Conservation (phyloP, 2,329 filamentous ascomycete genomes). For the Pseudogymnoascus sp. region DNA sequence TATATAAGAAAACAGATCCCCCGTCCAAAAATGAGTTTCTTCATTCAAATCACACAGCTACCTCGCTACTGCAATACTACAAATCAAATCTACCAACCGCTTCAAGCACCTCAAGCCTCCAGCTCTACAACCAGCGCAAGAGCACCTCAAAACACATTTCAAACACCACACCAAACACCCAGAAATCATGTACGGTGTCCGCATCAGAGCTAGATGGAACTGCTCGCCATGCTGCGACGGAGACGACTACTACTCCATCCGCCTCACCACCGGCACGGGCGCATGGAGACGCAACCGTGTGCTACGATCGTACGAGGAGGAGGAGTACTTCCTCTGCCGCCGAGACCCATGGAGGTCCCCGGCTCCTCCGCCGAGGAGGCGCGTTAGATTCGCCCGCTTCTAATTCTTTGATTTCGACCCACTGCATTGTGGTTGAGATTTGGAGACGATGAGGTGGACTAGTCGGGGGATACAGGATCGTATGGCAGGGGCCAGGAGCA, state of each 20-base stretch:
- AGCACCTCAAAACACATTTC: neutral
- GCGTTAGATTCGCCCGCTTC: neutral
- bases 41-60: neutral
- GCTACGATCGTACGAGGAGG: neutral
- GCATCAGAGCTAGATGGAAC: neutral
- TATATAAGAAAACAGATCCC: neutral
- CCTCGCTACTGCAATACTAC: neutral
- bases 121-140: neutral
- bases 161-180: neutral
- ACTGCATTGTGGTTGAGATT: neutral
- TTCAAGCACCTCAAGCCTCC: neutral
- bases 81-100: neutral
- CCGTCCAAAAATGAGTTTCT: neutral
- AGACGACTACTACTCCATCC: neutral
- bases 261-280: neutral
- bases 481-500: neutral
- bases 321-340: neutral
- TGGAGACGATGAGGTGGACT: neutral
- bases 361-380: neutral
- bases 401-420: neutral
- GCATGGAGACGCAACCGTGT: neutral
- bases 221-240: neutral
- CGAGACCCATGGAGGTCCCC: neutral
- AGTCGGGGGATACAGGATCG: neutral
- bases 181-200: neutral